Evolutionary conservation across 2,329 filamentous ascomycete species (phyloP), one percentile per base, ranked within the genome.

Genomic region (Teratosphaeria pseudoeucalypti): DNA sequence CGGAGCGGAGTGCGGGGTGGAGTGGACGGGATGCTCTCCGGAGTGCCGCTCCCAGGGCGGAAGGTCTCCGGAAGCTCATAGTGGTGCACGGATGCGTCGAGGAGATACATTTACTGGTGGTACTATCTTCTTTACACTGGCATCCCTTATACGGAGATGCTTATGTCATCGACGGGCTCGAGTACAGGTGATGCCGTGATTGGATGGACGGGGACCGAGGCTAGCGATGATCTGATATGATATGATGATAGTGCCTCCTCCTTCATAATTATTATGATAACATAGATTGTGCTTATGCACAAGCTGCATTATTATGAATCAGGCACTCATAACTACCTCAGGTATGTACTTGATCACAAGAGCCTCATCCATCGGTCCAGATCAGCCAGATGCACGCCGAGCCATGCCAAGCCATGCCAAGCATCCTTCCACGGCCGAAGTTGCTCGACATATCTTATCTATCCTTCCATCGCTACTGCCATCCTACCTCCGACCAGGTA

Each of bases 21-120:
- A 1, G 27, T 9, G 52, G 58, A 58, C 54, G 65, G 60, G 58
- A 32, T 43, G 57, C 43, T 54, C 63, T 57, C 49, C 59, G 60
- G 39, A 66, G 52, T 32, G 64, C 57, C 9, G 57, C 57, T 53
- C 54, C 47, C 11, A 54, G 14, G 11, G 26, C 49, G 14, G 52
- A 6, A 54, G 57, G 57, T 27, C 57, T 26, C 16, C 27, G 23
- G 23, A 54, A 32, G 27, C 19, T 54, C 53, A 54, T 54, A 3
- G 19, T 54, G 26, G 9, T 14, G 12, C 27, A 11, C 53, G 26
- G 32, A 49, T 49, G n/a, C 43, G n/a, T 49, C 23, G 23, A 23
- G 23, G 23, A 23, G 23, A 23, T 23, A 23, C 23, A 23, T 23
- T 23, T 23, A 23, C 23, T 23, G 23, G 23, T 23, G 23, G 2